Evolutionary conservation across 371 early-diverging fungal species (phyloP), one percentile per base, ranked within the genome.

Genomic region (Capillidium rhysosporum): DNA sequence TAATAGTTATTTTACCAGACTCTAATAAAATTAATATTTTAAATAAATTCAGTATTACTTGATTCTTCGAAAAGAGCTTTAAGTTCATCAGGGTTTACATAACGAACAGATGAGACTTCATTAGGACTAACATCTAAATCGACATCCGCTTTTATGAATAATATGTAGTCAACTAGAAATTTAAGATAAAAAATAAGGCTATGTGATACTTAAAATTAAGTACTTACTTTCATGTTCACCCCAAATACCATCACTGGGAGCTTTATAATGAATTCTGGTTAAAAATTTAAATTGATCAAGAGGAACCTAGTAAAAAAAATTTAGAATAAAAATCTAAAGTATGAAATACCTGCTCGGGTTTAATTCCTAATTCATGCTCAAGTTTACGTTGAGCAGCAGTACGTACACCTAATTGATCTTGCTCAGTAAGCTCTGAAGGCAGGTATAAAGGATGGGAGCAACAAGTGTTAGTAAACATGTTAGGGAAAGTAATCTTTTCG

Each of bases 401-500:
- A 38, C 79, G 66, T 14, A 79, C 84, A n/a, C 85, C 87, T 24
- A 76, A 63, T 65, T 90, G 89, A 16, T 79, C 75, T 53, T 69
- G 65, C 60, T 86, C 89, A 25, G 80, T 78, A 40, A 90, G 61
- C 68, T 94, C 97, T 14, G 72, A 73, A n/a, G 75, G 64, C 10
- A 68, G 72, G 63, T 81, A 78, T 54, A 94, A 75, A 16, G 97
- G 97, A 62, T 97, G 97, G 40, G 89, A 89, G 70, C 97, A 97
- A 71, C 95, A 94, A 8, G 97, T 94, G 70, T 97, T 97, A 52
- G 97, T 95, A 72, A 76, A 94, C 75, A 79, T 79, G 45, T 83
- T 83, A 12, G 97, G 97, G 65, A 97, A 97, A 2, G 97, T 97
- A 67, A 95, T 93, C 69, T 97, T 97, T 62, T 92, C 95, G 14